Conservation (phyloP, 345 rosid species). For the Litchi chinensis region DNA sequence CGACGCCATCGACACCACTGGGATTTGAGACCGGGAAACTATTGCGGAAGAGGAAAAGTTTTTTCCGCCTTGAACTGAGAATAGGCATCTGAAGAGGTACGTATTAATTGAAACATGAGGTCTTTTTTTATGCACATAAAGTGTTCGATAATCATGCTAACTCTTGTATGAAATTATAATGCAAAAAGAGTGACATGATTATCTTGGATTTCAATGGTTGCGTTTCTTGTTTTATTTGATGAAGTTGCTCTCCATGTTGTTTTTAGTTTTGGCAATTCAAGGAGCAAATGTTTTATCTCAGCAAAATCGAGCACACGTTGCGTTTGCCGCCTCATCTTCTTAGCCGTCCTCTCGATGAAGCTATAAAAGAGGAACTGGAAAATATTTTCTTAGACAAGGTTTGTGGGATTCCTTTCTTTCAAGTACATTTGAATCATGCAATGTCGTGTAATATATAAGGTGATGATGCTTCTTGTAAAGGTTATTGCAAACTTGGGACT, state of each 20-base stretch:
- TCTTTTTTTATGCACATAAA: too few relatives aligned
- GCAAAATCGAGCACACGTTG: slow-evolving; percentile 73
- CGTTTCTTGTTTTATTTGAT: too few relatives aligned
- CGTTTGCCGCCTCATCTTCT: slow-evolving; percentile 80
- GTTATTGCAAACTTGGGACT: slow-evolving; percentile 78
- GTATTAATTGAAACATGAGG: not conserved
- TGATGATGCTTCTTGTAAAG: slow-evolving; percentile 36
- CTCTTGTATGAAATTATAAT: too few relatives aligned
- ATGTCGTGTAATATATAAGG: not conserved
- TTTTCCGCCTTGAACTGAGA: not conserved
- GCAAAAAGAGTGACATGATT: too few relatives aligned
- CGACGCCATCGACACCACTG: not conserved
- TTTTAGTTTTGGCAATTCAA: not conserved
- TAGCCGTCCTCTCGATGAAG: slow-evolving; percentile 62
- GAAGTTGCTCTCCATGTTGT: not conserved
- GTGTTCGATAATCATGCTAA: not conserved
- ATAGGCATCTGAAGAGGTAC: not conserved
- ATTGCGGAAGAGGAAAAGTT: too few relatives aligned
- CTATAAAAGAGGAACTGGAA: slow-evolving; percentile 62
- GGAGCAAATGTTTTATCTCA: slow-evolving; percentile 66
- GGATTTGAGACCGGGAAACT: not conserved
- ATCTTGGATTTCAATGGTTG: too few relatives aligned
- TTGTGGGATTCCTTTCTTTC: not conserved
- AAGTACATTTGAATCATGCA: not conserved
- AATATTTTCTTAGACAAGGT: slow-evolving; percentile 83